Evolutionary conservation across 306 rosid species (phyloP).

Genomic region (Casuarina glauca): DNA sequence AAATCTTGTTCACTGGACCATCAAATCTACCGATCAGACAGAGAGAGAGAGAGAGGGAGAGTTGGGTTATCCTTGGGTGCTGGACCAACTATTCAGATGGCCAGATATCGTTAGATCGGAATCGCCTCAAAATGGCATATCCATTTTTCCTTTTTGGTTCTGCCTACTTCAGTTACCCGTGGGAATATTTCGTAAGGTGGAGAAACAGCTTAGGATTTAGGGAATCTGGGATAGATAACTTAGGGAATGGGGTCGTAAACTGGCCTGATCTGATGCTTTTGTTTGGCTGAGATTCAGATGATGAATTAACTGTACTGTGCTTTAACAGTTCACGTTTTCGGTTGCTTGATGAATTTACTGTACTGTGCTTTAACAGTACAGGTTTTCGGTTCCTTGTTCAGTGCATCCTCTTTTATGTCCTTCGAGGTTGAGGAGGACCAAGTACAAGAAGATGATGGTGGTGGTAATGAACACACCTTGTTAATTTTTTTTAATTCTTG

Average conservation of each 20-base stretch:
- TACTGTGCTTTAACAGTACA: background rate
- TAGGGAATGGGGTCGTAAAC: background rate
- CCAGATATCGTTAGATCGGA: background rate
- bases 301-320: background rate
- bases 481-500: background rate
- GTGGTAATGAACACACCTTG: background rate
- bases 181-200: background rate
- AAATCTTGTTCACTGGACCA: background rate
- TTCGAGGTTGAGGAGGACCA: background rate
- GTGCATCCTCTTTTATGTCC: background rate
- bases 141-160: background rate
- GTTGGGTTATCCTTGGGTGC: background rate
- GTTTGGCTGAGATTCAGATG: background rate
- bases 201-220: constrained; percentile 2
- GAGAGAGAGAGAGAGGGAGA: background rate
- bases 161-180: background rate
- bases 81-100: background rate
- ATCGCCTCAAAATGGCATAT: background rate
- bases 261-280: background rate
- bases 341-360: background rate
- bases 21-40: background rate
- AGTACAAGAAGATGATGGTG: background rate
- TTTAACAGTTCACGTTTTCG: background rate
- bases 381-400: background rate
- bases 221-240: constrained; percentile 5